Percentiles rank a stretch among this genome's conserved stretches.
Conservation (phyloP, 1,284 basidiomycete species). For the Heterobasidion occidentale region DNA sequence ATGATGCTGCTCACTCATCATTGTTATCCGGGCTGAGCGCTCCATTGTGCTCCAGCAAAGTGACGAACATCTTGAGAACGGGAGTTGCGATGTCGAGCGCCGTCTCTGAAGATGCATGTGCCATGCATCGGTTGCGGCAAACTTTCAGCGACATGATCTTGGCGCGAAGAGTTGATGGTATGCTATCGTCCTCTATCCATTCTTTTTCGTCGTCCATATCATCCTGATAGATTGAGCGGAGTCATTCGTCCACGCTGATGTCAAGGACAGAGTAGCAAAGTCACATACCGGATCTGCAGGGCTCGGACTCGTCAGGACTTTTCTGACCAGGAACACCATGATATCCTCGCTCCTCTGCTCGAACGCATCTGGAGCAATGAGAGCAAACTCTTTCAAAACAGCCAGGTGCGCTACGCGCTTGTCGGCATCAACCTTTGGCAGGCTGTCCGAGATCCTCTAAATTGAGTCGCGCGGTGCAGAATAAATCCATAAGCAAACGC, state of each 20-base stretch:
- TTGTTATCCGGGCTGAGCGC: slow-evolving; percentile 46
- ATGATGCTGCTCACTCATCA: slow-evolving; percentile 52
- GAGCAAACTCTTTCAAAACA: slow-evolving; percentile 71
- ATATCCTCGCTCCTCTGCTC: slow-evolving; percentile 73
- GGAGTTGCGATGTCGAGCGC: slow-evolving; percentile 65
- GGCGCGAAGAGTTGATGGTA: slow-evolving; percentile 50
- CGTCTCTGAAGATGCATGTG: slow-evolving; percentile 50
- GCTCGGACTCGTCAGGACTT: slow-evolving; percentile 56
- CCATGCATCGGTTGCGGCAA: slow-evolving; percentile 70
- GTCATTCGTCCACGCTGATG: no score
- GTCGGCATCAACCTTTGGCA: slow-evolving; percentile 45
- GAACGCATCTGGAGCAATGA: slow-evolving; percentile 63
- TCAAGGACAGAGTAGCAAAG: slow-evolving; percentile 1
- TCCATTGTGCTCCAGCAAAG: slow-evolving; percentile 61
- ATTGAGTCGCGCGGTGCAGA: not conserved
- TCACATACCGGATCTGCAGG: slow-evolving; percentile 36
- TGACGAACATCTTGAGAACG: slow-evolving; percentile 67
- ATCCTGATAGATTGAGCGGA: slow-evolving; percentile 17
- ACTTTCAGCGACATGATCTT: slow-evolving; percentile 76
- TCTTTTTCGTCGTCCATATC: slow-evolving; percentile 57
- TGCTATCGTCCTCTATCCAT: slow-evolving; percentile 65
- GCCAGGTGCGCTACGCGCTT: slow-evolving; percentile 61
- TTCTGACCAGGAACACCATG: slow-evolving; percentile 64
- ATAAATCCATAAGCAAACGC: not conserved
- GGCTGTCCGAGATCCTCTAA: slow-evolving; percentile 49